These are phyloP conservation scores for Mrakia gelida DNA, from an alignment of 768 basidiomycete genomes.

Conservation along the genomic window DNA sequence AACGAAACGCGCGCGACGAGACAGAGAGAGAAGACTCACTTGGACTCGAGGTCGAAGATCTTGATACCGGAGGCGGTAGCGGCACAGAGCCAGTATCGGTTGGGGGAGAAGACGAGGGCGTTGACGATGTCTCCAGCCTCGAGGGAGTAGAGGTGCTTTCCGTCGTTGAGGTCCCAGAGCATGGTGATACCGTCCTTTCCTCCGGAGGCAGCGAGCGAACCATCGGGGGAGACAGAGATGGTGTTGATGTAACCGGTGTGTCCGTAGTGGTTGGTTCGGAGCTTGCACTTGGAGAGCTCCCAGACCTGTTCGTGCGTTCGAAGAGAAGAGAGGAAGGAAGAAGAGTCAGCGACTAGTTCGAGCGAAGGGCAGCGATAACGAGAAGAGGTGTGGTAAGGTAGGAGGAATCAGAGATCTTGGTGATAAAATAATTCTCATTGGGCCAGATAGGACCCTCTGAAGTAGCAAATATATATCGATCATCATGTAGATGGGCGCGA, in stretches of 20 bases:
- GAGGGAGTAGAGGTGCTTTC: slow-evolving; percentile 99
- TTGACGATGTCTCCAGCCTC: slow-evolving; percentile 99
- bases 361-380: slow-evolving; percentile 5
- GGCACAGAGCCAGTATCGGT: slow-evolving; percentile 99
- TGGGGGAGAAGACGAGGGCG: slow-evolving; percentile 98
- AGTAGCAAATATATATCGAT: slow-evolving; percentile 77
- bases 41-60: slow-evolving; percentile 99
- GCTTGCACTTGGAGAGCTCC: slow-evolving; percentile 99
- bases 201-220: slow-evolving; percentile 96
- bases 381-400: neutral
- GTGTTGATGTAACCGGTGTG: slow-evolving; percentile 99
- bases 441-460: slow-evolving; percentile 60
- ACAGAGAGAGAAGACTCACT: slow-evolving; percentile 47
- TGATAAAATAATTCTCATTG: slow-evolving; percentile 73
- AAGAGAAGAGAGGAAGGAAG: slow-evolving; percentile 15
- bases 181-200: slow-evolving; percentile 99
- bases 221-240: slow-evolving; percentile 95
- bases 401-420: slow-evolving; percentile 73
- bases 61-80: slow-evolving; percentile 96
- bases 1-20: neutral
- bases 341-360: slow-evolving; percentile 30
- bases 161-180: slow-evolving; percentile 99
- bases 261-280: slow-evolving; percentile 99
- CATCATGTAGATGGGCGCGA: slow-evolving; percentile 46
- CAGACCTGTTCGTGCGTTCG: slow-evolving; percentile 66